Evolutionary conservation across 2,329 filamentous ascomycete genomes (phyloP).

Genomic region (Nigrospora oryzae): DNA sequence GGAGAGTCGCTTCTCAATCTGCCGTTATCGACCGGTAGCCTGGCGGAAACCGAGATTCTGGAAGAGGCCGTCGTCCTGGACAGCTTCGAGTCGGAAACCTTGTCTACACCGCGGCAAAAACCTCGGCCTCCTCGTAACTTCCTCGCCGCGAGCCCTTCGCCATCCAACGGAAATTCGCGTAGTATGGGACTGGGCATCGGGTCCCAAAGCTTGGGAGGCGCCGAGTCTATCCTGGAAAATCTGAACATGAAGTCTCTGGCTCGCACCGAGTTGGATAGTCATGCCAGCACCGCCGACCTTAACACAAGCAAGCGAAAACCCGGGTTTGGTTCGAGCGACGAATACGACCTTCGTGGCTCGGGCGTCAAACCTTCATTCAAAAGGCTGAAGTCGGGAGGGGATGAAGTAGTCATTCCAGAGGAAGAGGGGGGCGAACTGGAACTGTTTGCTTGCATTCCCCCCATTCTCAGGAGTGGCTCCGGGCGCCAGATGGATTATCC

Average conservation of each 20-base stretch:
- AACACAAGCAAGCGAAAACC: slow-evolving; percentile 50
- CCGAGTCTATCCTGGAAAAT: slow-evolving; percentile 34
- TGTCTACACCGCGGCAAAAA: slow-evolving; percentile 23
- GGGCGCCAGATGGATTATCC: slow-evolving; percentile 50
- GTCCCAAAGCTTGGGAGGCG: slow-evolving; percentile 47
- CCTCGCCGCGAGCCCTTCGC: slow-evolving; percentile 3
- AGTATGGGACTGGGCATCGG: slow-evolving; percentile 19
- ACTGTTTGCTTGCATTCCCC: slow-evolving; percentile 40
- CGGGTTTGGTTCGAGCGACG: slow-evolving; percentile 41
- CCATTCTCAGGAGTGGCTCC: slow-evolving; percentile 37
- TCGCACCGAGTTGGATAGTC: slow-evolving; percentile 11
- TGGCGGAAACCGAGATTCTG: slow-evolving; percentile 26
- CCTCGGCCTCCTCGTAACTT: slow-evolving; percentile 10
- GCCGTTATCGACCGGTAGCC: slow-evolving; percentile 23
- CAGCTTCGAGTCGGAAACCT: slow-evolving; percentile 37
- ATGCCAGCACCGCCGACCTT: slow-evolving; percentile 22
- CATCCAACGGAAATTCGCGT: slow-evolving; percentile 12
- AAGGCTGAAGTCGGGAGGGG: slow-evolving; percentile 42
- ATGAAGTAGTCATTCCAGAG: slow-evolving; percentile 24
- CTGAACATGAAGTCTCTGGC: slow-evolving; percentile 32
- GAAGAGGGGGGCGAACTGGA: slow-evolving; percentile 28
- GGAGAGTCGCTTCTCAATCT: slow-evolving; percentile 40
- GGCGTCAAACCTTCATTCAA: slow-evolving; percentile 43
- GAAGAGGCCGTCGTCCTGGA: slow-evolving; percentile 31
- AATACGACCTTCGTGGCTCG: slow-evolving; percentile 27